Conservation (phyloP, 352 stramenopile species). For the Phytopythium aichiense region DNA sequence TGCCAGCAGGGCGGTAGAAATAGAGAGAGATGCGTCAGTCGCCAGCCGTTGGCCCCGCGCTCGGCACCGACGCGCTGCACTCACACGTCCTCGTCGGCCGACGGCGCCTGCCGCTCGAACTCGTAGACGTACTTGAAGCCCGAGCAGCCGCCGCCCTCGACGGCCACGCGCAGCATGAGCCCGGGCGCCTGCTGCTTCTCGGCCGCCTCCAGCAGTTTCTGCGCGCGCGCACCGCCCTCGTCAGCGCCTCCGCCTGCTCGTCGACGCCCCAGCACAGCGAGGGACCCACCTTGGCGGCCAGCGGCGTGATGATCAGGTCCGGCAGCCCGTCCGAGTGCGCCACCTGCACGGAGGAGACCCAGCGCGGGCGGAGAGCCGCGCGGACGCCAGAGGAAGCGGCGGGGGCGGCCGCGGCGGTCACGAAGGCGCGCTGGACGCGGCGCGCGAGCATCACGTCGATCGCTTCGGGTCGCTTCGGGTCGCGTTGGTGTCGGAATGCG, state of each 20-base stretch:
- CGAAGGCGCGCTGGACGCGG: conserved; percentile 8
- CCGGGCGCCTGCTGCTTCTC: conserved; percentile 49
- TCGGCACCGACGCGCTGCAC: conserved; percentile 9
- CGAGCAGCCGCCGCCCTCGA: conserved; percentile 92
- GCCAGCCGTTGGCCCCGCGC: background rate
- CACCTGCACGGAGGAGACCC: conserved; percentile 31
- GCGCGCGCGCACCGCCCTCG: background rate
- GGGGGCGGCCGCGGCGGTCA: background rate
- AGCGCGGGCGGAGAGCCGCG: conserved; percentile 15
- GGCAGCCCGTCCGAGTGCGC: conserved; percentile 35
- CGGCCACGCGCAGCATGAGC: conserved; percentile 82
- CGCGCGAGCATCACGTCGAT: conserved; percentile 1
- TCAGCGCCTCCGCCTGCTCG: background rate
- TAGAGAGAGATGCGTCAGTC: background rate
- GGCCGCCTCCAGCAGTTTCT: conserved; percentile 60
- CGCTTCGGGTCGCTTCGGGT: background rate
- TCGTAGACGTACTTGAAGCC: conserved; percentile 93
- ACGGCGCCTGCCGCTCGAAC: conserved; percentile 63
- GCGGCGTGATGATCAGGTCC: conserved; percentile 68
- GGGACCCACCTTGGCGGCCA: conserved; percentile 42
- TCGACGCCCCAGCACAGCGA: too few species aligned
- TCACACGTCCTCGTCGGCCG: conserved; percentile 51
- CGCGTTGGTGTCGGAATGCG: background rate
- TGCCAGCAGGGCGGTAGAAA: conserved; percentile 4
- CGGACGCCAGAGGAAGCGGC: background rate